These are phyloP conservation scores for Colletotrichum lentis DNA, from an alignment of 2,329 filamentous ascomycete species.

Conservation along the genomic window DNA sequence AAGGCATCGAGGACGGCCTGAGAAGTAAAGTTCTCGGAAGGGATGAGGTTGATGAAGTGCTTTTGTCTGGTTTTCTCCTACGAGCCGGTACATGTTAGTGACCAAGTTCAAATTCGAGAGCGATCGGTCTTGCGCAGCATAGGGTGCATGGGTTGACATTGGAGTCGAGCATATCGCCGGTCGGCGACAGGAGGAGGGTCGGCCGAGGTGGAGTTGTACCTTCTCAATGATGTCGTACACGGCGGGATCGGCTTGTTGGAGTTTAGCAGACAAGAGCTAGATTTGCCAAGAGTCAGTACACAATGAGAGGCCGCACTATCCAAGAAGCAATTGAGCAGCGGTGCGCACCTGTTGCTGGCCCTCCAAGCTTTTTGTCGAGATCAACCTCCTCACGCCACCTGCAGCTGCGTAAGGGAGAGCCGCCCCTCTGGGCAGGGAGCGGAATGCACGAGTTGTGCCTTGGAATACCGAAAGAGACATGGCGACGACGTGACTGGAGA, in stretches of 20 bases:
- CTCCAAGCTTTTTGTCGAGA: constrained; percentile 60
- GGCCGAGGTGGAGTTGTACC: constrained; percentile 57
- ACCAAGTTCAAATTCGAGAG: not conserved
- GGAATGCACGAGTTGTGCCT: constrained; percentile 58
- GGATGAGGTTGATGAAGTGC: constrained; percentile 97
- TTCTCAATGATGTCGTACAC: constrained; percentile 92
- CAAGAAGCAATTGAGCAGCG: constrained; percentile 32
- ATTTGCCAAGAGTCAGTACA: constrained; percentile 1
- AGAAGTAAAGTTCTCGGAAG: constrained; percentile 94
- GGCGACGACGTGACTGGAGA: constrained; percentile 30
- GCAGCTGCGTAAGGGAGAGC: constrained; percentile 5
- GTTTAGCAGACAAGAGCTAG: constrained; percentile 79
- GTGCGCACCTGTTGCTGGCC: constrained; percentile 66
- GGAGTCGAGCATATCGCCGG: not conserved
- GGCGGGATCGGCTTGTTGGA: constrained; percentile 84
- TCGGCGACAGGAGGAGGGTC: not conserved
- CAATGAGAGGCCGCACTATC: not conserved
- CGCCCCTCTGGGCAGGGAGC: constrained; percentile 50
- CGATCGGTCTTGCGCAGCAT: not conserved
- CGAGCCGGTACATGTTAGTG: constrained; percentile 29
- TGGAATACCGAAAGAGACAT: constrained; percentile 61
- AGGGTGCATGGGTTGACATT: not conserved
- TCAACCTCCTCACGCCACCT: constrained; percentile 47
- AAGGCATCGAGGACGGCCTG: constrained; percentile 91
- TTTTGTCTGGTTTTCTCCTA: constrained; percentile 96